Evolutionary conservation across 441 rosid species (phyloP).

Genomic region (Arabidopsis lyrata): DNA sequence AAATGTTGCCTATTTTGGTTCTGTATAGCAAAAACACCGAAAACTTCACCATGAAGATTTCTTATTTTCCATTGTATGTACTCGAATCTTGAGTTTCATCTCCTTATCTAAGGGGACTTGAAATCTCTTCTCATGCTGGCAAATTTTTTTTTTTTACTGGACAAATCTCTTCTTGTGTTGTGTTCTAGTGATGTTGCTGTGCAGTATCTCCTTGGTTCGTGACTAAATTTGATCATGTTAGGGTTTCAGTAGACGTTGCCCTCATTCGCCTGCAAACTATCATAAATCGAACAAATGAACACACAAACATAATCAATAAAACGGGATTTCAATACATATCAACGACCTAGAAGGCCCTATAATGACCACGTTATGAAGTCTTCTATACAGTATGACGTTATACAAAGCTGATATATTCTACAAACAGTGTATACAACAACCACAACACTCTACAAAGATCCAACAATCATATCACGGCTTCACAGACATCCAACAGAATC

Average conservation of each 20-base stretch:
- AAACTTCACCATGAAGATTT: slow-evolving; percentile 30
- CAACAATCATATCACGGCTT: not conserved
- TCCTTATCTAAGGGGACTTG: slow-evolving; percentile 22
- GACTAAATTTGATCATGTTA: not conserved
- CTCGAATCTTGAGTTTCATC: slow-evolving; percentile 35
- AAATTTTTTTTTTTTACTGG: not conserved
- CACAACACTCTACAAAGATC: slow-evolving; percentile 29
- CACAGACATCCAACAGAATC: slow-evolving; percentile 34
- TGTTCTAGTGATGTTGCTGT: not conserved
- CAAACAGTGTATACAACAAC: slow-evolving; percentile 30
- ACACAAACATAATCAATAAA: not conserved
- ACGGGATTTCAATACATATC: not conserved
- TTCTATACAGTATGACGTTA: slow-evolving; percentile 30
- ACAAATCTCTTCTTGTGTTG: slow-evolving; percentile 5
- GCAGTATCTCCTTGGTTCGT: not conserved
- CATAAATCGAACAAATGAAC: not conserved
- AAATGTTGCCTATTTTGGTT: slow-evolving; percentile 24
- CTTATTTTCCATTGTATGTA: slow-evolving; percentile 28
- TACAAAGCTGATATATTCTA: slow-evolving; percentile 25
- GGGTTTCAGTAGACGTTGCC: not conserved
- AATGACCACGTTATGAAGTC: slow-evolving; percentile 16
- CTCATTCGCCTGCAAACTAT: not conserved
- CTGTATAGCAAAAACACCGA: slow-evolving; percentile 42
- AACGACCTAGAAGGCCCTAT: not conserved
- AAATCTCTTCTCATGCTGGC: slow-evolving; percentile 14